These are phyloP conservation scores for Penicillium manginii DNA, from an alignment of 495 filamentous ascomycete species.

Conservation along the genomic window DNA sequence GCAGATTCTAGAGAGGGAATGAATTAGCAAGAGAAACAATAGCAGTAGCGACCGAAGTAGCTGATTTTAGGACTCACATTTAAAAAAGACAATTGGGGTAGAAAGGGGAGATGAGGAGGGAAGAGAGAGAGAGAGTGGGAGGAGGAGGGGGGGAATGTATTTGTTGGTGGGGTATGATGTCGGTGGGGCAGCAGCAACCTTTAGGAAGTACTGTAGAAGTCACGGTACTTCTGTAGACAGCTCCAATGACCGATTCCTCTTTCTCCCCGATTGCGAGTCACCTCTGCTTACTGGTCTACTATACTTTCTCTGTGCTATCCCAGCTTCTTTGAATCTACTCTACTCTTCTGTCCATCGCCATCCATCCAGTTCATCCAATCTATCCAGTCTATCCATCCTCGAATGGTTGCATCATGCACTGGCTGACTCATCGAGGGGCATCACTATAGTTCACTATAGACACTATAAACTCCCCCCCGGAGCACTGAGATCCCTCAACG, in stretches of 20 bases:
- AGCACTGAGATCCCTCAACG: neutral
- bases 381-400: neutral
- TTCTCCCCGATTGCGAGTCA: neutral
- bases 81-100: constrained; percentile 18
- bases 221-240: no score
- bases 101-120: constrained; percentile 21
- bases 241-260: neutral
- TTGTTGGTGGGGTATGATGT: constrained; percentile 47
- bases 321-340: no score
- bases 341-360: neutral
- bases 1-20: constrained; percentile 40
- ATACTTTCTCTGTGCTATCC: no score
- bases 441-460: neutral
- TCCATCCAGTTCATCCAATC: neutral
- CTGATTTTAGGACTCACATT: neutral
- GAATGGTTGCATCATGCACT: neutral
- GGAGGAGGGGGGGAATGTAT: constrained; percentile 33
- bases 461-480: no score
- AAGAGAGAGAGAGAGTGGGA: constrained; percentile 21
- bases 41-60: no score
- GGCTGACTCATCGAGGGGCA: constrained; percentile 20
- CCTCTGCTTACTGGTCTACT: neutral
- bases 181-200: constrained; percentile 28
- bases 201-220: neutral
- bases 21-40: constrained; percentile 6